Evolutionary conservation across 805 yeast species (phyloP).

Genomic region (Komagataella populi): DNA sequence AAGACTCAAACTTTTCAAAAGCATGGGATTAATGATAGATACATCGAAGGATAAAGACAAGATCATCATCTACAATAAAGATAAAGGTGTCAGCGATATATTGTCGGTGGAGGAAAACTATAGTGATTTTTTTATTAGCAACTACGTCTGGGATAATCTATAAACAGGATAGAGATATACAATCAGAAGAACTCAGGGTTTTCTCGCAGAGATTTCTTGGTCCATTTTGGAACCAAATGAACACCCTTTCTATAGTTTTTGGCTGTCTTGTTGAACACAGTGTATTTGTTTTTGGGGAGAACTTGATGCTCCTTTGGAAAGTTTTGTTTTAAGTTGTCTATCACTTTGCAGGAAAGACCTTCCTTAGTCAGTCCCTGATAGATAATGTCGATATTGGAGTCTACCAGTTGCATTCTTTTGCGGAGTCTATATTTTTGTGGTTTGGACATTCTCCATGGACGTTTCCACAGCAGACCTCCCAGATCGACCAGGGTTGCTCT

Average conservation of each 20-base stretch:
- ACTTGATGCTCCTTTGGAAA: slow-evolving; percentile 76
- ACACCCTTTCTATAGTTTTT: slow-evolving; percentile 78
- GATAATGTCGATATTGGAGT: slow-evolving; percentile 56
- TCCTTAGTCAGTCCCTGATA: slow-evolving; percentile 29
- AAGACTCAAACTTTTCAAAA: slow-evolving; percentile 45
- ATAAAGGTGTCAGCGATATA: slow-evolving; percentile 30
- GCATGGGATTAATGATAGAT: slow-evolving; percentile 42
- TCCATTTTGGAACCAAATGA: slow-evolving; percentile 87
- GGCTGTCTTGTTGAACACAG: slow-evolving; percentile 64
- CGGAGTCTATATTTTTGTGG: slow-evolving; percentile 79
- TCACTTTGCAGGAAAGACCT: slow-evolving; percentile 18
- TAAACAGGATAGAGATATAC: slow-evolving; percentile 6
- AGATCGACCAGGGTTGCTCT: slow-evolving; percentile 38
- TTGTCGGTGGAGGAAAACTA: slow-evolving; percentile 39
- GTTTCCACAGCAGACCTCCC: slow-evolving; percentile 75
- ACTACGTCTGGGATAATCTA: slow-evolving; percentile 66
- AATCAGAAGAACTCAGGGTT: slow-evolving; percentile 58
- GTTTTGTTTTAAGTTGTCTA: slow-evolving; percentile 23
- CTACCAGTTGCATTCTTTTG: slow-evolving; percentile 71
- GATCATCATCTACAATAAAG: slow-evolving; percentile 34
- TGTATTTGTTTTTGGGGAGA: slow-evolving; percentile 74
- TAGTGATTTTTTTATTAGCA: slow-evolving; percentile 57
- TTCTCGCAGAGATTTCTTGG: slow-evolving; percentile 66
- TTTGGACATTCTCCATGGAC: slow-evolving; percentile 65
- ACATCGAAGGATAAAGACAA: slow-evolving; percentile 18